Evolutionary conservation across 163 green algal genomes (phyloP), one percentile per base, ranked within the genome.

Genomic region (Scenedesmus sp.): DNA sequence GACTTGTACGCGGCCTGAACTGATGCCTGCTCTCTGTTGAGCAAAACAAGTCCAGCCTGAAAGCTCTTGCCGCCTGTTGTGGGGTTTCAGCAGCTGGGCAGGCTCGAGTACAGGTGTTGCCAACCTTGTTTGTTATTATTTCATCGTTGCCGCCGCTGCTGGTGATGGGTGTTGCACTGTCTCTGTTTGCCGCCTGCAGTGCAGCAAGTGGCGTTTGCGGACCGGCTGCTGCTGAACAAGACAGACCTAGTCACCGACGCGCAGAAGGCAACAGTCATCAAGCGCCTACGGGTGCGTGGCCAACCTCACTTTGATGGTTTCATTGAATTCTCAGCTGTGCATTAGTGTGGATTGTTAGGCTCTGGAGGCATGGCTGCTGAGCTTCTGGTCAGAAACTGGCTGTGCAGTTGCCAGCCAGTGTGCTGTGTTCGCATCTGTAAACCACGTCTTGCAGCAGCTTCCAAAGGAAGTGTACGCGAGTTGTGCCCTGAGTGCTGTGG

Each of bases 171-270:
- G 46, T 34, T 26, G 4, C 18, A 3, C 20, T 55, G 10, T 56
- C 15, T 1, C 16, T 55, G 34, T 10, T 57, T 90, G 70, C 3
- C 16, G 16, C 9, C 54, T 56, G 70, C 82, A 92, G 94, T 95
- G 34, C 91, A 95, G 90, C 95, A 97, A 91, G 88, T 97, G 1
- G 96, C 96, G 1, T 97, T 97, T 91, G 96, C 96, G 0, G 96
- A 98, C 93, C 67, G 73, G 62, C 60, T 93, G 8, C 46, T 93
- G 73, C 79, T 93, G 16, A 93, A 93, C 85, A 93, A 93, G 90
- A 34, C 85, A 5, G 90, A 93, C 85, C 85, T 93, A 0, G 85
- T 93, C 59, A 86, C 4, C 10, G 60, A 73, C 2, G 76, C 84
- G 77, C 34, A 88, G 2, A 93, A 91, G 85, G 76, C 76, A 8